Base-by-base conservation (phyloP, 495 filamentous ascomycete genomes). In the Hyaloscypha finlandica region DNA sequence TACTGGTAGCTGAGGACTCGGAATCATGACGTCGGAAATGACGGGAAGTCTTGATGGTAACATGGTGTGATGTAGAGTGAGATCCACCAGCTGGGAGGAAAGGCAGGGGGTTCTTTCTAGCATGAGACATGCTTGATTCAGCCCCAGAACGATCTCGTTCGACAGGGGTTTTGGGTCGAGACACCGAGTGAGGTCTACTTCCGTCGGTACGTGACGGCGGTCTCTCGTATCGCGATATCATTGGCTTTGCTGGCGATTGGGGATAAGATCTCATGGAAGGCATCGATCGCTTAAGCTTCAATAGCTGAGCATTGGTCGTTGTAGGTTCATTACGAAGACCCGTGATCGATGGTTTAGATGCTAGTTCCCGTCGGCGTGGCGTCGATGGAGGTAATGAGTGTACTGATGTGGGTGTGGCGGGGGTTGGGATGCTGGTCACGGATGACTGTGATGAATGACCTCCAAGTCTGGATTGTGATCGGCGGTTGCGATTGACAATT, bases 271-370 rank as follows among this genome's bases (percentile, higher is more conserved):
- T 84, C 80, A 97, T 90, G 30, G 85, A 87, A 30, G 95, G 93
- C 78, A 96, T 84, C 8, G 96, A 98, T 59, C 93, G 87, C 80
- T 98, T 98, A 32, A 92, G 79, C 74, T 88, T 89, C 42, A 98
- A 81, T 33, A 92, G 78, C 68, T 95, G 91, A 30, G 89, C 85
- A 73, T 81, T 88, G 16, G 89, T 89, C 14, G 90, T 89, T 32
- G 88, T 90, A 6, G 86, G 85, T 69, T 91, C 89, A 56, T 74
- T 77, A 48, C 80, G 77, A 29, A 85, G 75, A 22, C 79, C 77
- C 25, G 81, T 81, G 30, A 81, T 83, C 11, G 88, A 84, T 25
- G 84, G 70, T 63, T 88, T 88, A 32, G 82, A 77, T 19, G 79
- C 85, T 3, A 89, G 74, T 33, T 87, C 80, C 70, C 84, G 82